Evolutionary conservation across 352 stramenopile species (phyloP), one percentile per base, ranked within the genome.

Genomic region (Blastocystis sp.): DNA sequence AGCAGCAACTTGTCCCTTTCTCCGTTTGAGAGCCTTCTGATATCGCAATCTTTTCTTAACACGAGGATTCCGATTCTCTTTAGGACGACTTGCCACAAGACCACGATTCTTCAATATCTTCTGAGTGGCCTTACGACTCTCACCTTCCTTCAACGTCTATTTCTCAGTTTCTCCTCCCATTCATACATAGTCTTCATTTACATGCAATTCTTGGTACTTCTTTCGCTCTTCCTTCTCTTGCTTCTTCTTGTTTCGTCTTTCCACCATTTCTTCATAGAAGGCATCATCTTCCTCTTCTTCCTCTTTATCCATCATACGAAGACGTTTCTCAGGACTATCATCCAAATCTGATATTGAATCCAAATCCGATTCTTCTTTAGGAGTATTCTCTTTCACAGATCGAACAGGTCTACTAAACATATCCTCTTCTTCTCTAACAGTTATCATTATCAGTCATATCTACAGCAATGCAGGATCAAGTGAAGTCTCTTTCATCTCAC

Each of bases 31-130:
- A n/a, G 96, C 96, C 92, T 98, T 98, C 82, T 95, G 93, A 92
- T 98, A 99, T 91, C 98, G 95, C 90, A 98, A 91, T 77, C 96
- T 93, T 91, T 99, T 99, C 94, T 98, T 99, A 73, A 98, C 95
- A 89, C 97, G 95, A 69, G 97, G 97, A 91, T 99, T 99, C 58
- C 97, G 94, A 92, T 98, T 98, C 79, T 98, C 92, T 91, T 98
- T 99, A 92, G 93, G 96, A 92, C 98, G 98, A 93, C 98, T 96
- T 35, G 96, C 93, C 89, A 98, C 98, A 76, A 99, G 92, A 9
- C 97, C 97, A 90, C 96, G 94, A 92, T 99, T 99, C 92, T 98
- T 98, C 89, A 99, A 95, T 75, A 99, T 99, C 84, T 96, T 92
- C 89, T 96, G 95, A 70, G 93, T 94, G 57, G 96, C 96, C 57